A percentile compares a stretch with the other conserved stretches of the same genome.
Evolutionary conservation across 1,139 yeast genomes (phyloP).

Genomic region (Taphrina sp.): DNA sequence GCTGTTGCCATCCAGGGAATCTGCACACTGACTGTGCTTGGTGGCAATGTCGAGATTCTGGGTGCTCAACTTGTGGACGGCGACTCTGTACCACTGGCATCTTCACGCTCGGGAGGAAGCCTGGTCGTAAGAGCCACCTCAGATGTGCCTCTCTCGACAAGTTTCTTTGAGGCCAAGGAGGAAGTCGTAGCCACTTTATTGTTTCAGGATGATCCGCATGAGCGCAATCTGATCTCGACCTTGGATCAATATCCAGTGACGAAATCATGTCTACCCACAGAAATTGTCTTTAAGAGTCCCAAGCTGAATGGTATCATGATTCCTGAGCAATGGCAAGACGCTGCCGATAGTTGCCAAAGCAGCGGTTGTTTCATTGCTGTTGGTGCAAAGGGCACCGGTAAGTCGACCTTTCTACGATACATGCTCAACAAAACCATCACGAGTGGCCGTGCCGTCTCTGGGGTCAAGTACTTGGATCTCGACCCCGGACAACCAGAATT

Average conservation of each 20-base stretch:
- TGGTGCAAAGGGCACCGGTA: constrained; percentile 79
- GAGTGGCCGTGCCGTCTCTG: constrained; percentile 27
- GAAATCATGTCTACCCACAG: neutral
- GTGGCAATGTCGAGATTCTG: constrained; percentile 59
- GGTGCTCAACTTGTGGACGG: constrained; percentile 50
- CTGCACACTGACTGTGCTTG: too few species aligned
- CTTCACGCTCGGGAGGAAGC: too few species aligned
- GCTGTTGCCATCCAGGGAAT: too few species aligned
- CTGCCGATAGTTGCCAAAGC: neutral
- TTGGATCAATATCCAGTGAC: constrained; percentile 27
- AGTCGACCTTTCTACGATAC: constrained; percentile 66
- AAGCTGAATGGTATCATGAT: too few species aligned
- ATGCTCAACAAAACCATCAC: constrained; percentile 51
- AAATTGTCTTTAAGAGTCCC: too few species aligned
- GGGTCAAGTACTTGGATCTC: constrained; percentile 60
- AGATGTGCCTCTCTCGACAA: too few species aligned
- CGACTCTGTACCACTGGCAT: too few species aligned
- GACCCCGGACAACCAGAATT: constrained; percentile 93
- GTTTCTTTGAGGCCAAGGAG: too few species aligned
- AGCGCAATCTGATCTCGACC: constrained; percentile 41
- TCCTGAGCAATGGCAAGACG: neutral
- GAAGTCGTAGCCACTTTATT: too few species aligned
- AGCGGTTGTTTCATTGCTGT: constrained; percentile 44
- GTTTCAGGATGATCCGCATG: too few species aligned
- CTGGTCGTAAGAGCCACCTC: too few species aligned